Evolutionary conservation across 345 rosid species (phyloP).

Genomic region (Salix purpurea): DNA sequence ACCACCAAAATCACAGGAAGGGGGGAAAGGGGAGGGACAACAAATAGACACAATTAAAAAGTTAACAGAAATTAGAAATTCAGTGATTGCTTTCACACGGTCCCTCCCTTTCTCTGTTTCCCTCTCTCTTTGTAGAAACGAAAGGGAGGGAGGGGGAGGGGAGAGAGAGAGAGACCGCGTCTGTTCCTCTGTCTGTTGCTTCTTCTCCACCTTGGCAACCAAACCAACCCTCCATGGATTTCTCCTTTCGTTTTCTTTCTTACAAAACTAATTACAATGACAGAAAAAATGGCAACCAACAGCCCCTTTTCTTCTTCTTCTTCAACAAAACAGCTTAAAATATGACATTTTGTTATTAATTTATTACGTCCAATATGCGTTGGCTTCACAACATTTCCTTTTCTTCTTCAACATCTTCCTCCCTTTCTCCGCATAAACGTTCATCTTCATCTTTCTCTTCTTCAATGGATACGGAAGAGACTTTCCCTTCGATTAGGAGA

Average conservation of each 20-base stretch:
- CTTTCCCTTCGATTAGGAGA: background rate
- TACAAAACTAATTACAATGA: background rate
- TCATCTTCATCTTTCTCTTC: slow-evolving; percentile 24
- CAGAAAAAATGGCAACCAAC: too few relatives aligned
- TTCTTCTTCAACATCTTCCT: slow-evolving; percentile 39
- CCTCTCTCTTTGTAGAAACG: background rate
- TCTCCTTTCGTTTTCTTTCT: background rate
- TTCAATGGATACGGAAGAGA: background rate
- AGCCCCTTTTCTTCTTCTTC: background rate
- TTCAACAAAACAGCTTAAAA: background rate
- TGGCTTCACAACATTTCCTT: slow-evolving; percentile 62
- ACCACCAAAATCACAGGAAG: background rate
- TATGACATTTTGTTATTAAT: background rate
- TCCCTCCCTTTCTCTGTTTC: background rate
- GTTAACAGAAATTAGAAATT: background rate
- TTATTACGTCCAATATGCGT: slow-evolving; percentile 50
- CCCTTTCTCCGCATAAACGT: slow-evolving; percentile 21
- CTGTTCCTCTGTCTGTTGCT: background rate
- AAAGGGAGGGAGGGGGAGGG: background rate
- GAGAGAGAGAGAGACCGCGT: background rate
- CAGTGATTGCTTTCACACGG: background rate
- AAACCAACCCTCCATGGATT: background rate
- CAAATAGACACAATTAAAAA: background rate
- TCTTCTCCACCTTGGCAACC: background rate
- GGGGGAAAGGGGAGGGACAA: background rate